A percentile compares a stretch with the other conserved stretches of the same genome.
Conservation (phyloP, 306 rosid species). For the Neltuma alba region DNA sequence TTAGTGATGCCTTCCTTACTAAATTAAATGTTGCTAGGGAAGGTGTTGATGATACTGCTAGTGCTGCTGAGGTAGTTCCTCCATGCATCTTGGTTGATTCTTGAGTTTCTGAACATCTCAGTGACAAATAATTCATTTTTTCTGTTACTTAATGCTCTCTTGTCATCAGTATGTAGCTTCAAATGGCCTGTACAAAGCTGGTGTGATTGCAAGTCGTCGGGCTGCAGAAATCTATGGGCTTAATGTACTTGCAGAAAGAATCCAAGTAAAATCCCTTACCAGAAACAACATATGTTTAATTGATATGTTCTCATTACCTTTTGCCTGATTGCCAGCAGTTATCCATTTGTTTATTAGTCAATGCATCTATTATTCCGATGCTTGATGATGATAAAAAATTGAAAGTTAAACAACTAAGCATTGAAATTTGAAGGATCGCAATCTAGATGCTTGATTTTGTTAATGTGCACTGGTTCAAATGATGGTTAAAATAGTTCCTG, state of each 20-base stretch:
- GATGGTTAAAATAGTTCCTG: background rate
- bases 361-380: background rate
- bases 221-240: constrained; percentile 68
- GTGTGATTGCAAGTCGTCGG: constrained; percentile 64
- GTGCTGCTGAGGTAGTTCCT: constrained; percentile 61
- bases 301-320: constrained; percentile 19
- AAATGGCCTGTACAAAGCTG: constrained; percentile 48
- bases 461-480: background rate
- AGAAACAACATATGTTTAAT: background rate
- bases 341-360: background rate
- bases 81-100: background rate
- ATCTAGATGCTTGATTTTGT: background rate
- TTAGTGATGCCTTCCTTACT: constrained; percentile 56
- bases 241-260: constrained; percentile 56
- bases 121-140: constrained; percentile 6
- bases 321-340: constrained; percentile 20
- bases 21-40: constrained; percentile 60
- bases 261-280: constrained; percentile 51
- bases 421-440: constrained; percentile 4
- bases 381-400: background rate
- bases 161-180: constrained; percentile 49
- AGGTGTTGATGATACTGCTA: constrained; percentile 62
- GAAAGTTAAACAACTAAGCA: background rate
- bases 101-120: constrained; percentile 13
- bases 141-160: constrained; percentile 7